Evolutionary conservation across 257 asterid genomes (phyloP).

Genomic region (Solanum bulbocastanum): DNA sequence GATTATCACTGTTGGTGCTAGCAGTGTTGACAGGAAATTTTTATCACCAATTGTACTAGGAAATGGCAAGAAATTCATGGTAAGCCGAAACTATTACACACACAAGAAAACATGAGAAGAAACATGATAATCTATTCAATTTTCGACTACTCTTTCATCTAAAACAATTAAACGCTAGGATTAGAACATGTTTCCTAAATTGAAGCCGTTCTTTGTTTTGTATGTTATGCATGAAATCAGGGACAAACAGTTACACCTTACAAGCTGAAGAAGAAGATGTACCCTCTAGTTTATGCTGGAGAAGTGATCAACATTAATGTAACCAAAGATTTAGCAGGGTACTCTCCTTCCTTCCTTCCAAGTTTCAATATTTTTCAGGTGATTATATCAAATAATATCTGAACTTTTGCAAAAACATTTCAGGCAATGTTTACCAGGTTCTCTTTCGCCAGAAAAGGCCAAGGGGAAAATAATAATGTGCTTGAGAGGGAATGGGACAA

Average conservation of each 20-base stretch:
- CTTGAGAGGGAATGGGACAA: constrained; percentile 63
- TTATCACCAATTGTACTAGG: constrained; percentile 48
- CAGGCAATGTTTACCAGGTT: constrained; percentile 81
- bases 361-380: background rate
- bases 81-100: background rate
- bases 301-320: constrained; percentile 39
- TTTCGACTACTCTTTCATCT: background rate
- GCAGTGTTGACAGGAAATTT: constrained; percentile 66
- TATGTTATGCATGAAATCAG: constrained; percentile 18
- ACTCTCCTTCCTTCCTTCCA: background rate
- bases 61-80: constrained; percentile 46
- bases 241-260: constrained; percentile 71
- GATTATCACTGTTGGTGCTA: constrained; percentile 90
- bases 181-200: background rate
- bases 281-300: constrained; percentile 64
- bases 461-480: constrained; percentile 78
- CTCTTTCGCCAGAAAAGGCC: constrained; percentile 54
- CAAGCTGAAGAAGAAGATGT: constrained; percentile 35
- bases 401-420: background rate
- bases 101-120: background rate
- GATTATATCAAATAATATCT: background rate
- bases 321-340: constrained; percentile 41
- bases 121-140: background rate
- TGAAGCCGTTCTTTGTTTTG: background rate
- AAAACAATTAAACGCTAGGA: background rate